These are phyloP conservation scores for Cucurbita ficifolia DNA, from an alignment of 306 rosid genomes.

Conservation along the genomic window DNA sequence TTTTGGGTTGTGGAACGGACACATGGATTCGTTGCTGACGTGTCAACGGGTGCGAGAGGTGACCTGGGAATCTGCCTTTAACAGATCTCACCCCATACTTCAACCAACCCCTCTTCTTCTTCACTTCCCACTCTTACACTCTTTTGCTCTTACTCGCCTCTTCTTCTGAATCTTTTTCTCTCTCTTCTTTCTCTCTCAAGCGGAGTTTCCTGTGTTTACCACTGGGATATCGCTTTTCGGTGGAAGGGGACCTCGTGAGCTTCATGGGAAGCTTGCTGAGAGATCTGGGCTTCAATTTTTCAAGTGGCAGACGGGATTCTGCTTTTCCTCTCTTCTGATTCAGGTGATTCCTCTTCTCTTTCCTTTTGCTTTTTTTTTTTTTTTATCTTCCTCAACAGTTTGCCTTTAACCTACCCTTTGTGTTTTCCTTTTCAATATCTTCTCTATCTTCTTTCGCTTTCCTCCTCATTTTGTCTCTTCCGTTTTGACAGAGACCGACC, in stretches of 20 bases:
- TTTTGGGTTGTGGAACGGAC: conserved; percentile 22
- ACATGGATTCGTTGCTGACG: conserved; percentile 49
- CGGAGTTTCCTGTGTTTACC: conserved; percentile 2
- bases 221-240: conserved; percentile 36
- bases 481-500: conserved; percentile 13
- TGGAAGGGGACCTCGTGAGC: conserved; percentile 40
- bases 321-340: conserved; percentile 24
- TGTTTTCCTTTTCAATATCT: conserved; percentile 8
- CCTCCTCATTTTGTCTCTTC: conserved; percentile 11
- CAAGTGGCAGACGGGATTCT: conserved; percentile 17
- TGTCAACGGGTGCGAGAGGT: conserved; percentile 30
- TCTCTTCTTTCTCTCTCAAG: conserved; percentile 7
- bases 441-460: background rate
- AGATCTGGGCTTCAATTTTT: conserved; percentile 59
- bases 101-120: conserved; percentile 6
- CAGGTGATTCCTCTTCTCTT: conserved; percentile 44
- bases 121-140: background rate
- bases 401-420: conserved; percentile 1
- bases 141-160: background rate
- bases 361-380: background rate
- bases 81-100: conserved; percentile 80
- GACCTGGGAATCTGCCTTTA: conserved; percentile 27
- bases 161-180: background rate
- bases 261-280: conserved; percentile 64
- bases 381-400: background rate